Evolutionary conservation across 257 asterid species (phyloP).

Genomic region (Forsythia viridissima): DNA sequence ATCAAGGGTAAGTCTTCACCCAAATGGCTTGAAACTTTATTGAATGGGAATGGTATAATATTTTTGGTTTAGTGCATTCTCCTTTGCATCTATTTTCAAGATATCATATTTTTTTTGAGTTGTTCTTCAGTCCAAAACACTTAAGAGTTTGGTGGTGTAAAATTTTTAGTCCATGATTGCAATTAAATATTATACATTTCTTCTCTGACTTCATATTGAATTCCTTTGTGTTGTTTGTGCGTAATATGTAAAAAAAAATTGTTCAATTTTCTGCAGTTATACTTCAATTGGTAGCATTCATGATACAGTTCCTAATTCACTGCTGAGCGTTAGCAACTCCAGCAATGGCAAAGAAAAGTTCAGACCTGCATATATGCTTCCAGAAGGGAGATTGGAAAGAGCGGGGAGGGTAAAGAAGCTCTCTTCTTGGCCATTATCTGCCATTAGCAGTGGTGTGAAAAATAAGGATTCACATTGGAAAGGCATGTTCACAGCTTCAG

Average conservation of each 20-base stretch:
- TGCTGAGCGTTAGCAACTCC: constrained; percentile 49
- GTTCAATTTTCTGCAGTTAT: constrained; percentile 53
- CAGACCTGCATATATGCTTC: constrained; percentile 80
- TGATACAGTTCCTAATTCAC: constrained; percentile 82
- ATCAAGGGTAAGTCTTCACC: constrained; percentile 64
- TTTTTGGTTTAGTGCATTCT: not conserved
- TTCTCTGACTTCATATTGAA: not conserved
- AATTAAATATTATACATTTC: too few species aligned
- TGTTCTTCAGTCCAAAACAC: not conserved
- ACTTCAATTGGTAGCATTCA: constrained; percentile 97
- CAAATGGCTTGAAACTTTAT: constrained; percentile 15
- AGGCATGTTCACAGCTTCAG: constrained; percentile 57
- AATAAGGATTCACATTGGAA: constrained; percentile 38
- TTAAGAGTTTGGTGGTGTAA: not conserved
- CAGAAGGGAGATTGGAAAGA: constrained; percentile 93
- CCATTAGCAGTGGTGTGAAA: constrained; percentile 56
- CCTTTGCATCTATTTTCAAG: not conserved
- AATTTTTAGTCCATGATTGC: not conserved
- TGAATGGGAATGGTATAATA: not conserved
- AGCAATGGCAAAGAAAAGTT: constrained; percentile 45
- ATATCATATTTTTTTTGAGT: not conserved
- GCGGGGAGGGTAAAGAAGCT: constrained; percentile 79
- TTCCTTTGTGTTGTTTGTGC: not conserved
- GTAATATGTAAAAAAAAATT: constrained; percentile 1
- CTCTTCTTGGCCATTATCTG: constrained; percentile 40